These are phyloP conservation scores for Castanea mollissima DNA, from an alignment of 306 rosid species.

Conservation along the genomic window DNA sequence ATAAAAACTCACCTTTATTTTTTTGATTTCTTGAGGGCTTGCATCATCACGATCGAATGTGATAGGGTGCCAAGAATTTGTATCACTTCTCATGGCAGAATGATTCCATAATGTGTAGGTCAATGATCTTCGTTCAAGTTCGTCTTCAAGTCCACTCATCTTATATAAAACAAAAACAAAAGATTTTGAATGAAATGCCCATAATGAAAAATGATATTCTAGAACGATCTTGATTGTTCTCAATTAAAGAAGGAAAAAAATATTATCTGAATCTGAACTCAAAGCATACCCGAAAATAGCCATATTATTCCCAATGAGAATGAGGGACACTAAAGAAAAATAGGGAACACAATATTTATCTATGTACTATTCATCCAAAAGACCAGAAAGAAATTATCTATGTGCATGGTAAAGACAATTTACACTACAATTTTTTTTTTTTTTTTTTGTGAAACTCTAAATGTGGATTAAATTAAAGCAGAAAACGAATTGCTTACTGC, in stretches of 20 bases:
- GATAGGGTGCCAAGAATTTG: constrained; percentile 35
- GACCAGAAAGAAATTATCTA: no score
- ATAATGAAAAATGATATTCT: neutral
- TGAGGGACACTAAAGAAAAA: no score
- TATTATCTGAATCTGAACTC: no score
- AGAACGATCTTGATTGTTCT: neutral
- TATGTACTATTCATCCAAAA: no score
- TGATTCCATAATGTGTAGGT: constrained; percentile 34
- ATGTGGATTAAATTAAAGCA: neutral
- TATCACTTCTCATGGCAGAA: constrained; percentile 7
- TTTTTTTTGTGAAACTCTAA: neutral
- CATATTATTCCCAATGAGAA: no score
- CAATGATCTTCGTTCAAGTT: constrained; percentile 32
- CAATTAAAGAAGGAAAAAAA: neutral
- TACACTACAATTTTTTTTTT: neutral
- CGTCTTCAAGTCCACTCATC: constrained; percentile 24
- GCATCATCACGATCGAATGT: constrained; percentile 25
- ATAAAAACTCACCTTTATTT: constrained; percentile 28
- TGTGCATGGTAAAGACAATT: neutral
- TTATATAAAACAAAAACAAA: constrained; percentile 4
- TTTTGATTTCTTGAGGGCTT: constrained; percentile 7
- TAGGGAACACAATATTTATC: no score
- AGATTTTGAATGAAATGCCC: neutral
- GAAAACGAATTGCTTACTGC: constrained; percentile 4
- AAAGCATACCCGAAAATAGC: no score